Evolutionary conservation across 2,329 filamentous ascomycete genomes (phyloP).

Genomic region (Pyrenophora tritici-repentis): DNA sequence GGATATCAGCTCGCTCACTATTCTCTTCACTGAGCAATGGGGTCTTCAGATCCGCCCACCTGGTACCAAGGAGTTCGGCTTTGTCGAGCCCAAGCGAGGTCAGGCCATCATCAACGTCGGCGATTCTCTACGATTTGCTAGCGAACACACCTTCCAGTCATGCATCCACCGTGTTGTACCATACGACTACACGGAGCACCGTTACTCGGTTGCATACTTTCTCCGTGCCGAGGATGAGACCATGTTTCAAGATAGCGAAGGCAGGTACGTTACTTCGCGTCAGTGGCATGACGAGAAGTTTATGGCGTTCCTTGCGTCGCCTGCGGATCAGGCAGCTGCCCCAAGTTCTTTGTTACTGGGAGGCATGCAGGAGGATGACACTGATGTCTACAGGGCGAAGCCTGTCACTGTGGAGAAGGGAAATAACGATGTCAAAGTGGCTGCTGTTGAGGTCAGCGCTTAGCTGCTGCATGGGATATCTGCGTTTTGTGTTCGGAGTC

Average conservation of each 20-base stretch:
- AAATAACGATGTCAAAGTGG: slow-evolving; percentile 3
- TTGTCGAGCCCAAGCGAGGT: slow-evolving; percentile 57
- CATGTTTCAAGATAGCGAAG: slow-evolving; percentile 61
- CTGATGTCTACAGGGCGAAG: slow-evolving; percentile 4
- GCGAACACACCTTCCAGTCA: slow-evolving; percentile 59
- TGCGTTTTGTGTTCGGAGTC: too few species aligned
- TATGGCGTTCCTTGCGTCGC: slow-evolving; percentile 32
- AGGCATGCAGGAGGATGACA: slow-evolving; percentile 12
- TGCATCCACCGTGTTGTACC: slow-evolving; percentile 65
- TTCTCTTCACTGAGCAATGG: slow-evolving; percentile 59
- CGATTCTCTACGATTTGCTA: slow-evolving; percentile 63
- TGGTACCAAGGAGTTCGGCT: slow-evolving; percentile 48
- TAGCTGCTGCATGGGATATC: background rate
- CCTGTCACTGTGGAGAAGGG: background rate
- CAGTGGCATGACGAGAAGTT: slow-evolving; percentile 45
- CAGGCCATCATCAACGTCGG: slow-evolving; percentile 63
- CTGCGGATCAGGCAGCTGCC: slow-evolving; percentile 10
- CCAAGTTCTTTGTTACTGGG: slow-evolving; percentile 11
- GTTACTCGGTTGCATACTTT: slow-evolving; percentile 65
- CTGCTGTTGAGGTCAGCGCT: slow-evolving; percentile 8
- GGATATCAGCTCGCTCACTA: slow-evolving; percentile 39
- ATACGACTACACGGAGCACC: slow-evolving; percentile 57
- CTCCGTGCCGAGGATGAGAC: slow-evolving; percentile 62
- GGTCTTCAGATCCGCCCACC: slow-evolving; percentile 62
- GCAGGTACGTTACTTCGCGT: slow-evolving; percentile 58